Evolutionary conservation across 2,329 filamentous ascomycete genomes (phyloP), one percentile per base, ranked within the genome.

Genomic region (Orbilia oligospora): DNA sequence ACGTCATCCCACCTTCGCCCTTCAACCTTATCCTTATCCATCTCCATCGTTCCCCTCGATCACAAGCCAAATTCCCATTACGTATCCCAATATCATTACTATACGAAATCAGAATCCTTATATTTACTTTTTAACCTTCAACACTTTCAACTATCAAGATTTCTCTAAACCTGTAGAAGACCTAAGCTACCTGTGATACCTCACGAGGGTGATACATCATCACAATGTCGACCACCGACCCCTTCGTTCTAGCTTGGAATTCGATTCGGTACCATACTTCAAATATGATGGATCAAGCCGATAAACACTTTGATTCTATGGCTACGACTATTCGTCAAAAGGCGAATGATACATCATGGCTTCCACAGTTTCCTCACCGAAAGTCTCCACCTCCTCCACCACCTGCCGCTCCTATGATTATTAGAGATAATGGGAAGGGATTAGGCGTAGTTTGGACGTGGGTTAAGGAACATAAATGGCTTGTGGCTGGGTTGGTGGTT

Each of bases 221-320:
- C 33, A 24, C 20, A 20, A 77, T 77, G 73, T 71, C 73, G 30
- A 72, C 75, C 3, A 78, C 75, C 10, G 75, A 78, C 68, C 75
- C 75, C 49, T 78, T 78, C 68, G 48, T 78, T n/a, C 68, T 78
- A 22, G 75, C 69, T 9, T 78, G 75, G 75, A 78, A 72, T 48
- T 68, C 63, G 4, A 65, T 78, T 8, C 46, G 49, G 3, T 78
- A 78, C 63, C 75, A 78, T 24, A 69, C 68, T 3, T 16, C 63
- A 12, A 70, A 70, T 18, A 12, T 71, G 24, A 69, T 73, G 56
- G 70, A 73, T 65, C 76, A 79, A 27, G 76, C 76, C 27, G 76
- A 79, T 20, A 75, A 79, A 24, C 76, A 79, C 49, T 75, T 79
- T 30, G 76, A 79, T 4, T 70, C 76, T 16, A 55, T 79, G 8